A percentile compares a stretch with the other conserved stretches of the same genome.
Evolutionary conservation across 495 filamentous ascomycete species (phyloP).

Genomic region (Physcia stellaris): DNA sequence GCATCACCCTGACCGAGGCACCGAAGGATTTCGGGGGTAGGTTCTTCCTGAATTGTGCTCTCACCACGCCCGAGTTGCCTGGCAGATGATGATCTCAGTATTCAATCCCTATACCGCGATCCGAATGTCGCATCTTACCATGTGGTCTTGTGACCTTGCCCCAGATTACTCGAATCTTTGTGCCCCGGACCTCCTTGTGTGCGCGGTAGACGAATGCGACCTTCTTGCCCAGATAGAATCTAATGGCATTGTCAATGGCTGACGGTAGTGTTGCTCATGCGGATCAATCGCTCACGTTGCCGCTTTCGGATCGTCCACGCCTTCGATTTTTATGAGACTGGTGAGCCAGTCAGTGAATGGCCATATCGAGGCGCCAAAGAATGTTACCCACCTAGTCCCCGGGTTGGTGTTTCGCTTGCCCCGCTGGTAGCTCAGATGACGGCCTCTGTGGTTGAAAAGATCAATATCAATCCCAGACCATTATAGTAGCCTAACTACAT

Average conservation of each 20-base stretch:
- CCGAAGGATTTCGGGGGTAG: slow-evolving; percentile 93
- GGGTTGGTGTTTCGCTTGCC: slow-evolving; percentile 73
- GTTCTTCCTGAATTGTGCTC: slow-evolving; percentile 89
- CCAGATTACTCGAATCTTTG: slow-evolving; percentile 98
- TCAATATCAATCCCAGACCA: not conserved
- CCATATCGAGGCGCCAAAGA: not conserved
- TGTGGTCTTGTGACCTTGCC: slow-evolving; percentile 93
- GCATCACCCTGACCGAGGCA: slow-evolving; percentile 93
- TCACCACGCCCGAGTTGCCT: slow-evolving; percentile 94
- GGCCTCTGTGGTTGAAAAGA: slow-evolving; percentile 42
- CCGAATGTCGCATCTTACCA: slow-evolving; percentile 40
- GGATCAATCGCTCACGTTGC: slow-evolving; percentile 45
- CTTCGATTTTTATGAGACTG: slow-evolving; percentile 89
- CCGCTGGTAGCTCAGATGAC: slow-evolving; percentile 89
- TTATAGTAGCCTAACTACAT: not conserved
- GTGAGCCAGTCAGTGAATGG: slow-evolving; percentile 15
- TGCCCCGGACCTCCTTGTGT: slow-evolving; percentile 79
- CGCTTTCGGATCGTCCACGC: slow-evolving; percentile 73
- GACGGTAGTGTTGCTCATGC: not conserved
- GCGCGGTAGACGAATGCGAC: slow-evolving; percentile 95
- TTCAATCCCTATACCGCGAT: no score
- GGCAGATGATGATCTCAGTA: slow-evolving; percentile 3
- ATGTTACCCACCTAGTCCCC: slow-evolving; percentile 40
- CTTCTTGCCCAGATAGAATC: slow-evolving; percentile 90
- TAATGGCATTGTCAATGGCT: slow-evolving; percentile 18